phyloP scores from a whole-genome alignment of 768 basidiomycete species.

The Epithele typhae region DNA sequence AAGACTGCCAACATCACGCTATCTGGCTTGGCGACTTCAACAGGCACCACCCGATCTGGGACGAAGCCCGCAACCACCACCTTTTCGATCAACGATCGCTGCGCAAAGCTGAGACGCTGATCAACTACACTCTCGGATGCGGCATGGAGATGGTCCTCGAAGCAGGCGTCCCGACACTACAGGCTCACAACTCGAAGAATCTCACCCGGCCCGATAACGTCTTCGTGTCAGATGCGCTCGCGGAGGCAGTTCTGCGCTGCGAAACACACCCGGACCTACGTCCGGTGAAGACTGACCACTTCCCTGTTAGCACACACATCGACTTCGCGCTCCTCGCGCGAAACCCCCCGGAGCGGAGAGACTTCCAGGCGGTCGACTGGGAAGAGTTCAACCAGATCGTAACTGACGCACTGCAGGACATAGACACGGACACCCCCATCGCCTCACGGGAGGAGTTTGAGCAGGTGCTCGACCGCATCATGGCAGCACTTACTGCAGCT shows the following conservation, averaged over 20 bases:
- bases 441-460: conserved; percentile 13
- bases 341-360: not conserved
- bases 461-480: not conserved
- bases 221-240: conserved; percentile 23
- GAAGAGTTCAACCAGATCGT: conserved; percentile 24
- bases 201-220: conserved; percentile 41
- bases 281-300: conserved; percentile 35
- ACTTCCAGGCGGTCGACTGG: conserved; percentile 32
- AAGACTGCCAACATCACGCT: conserved; percentile 9
- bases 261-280: conserved; percentile 10
- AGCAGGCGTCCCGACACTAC: conserved; percentile 30
- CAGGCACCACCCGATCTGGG: conserved; percentile 37
- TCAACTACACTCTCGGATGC: conserved; percentile 22
- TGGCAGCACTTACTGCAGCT: conserved; percentile 12
- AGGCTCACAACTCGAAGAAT: conserved; percentile 28
- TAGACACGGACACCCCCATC: not conserved
- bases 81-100: conserved; percentile 32
- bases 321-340: conserved; percentile 14
- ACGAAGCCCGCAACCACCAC: conserved; percentile 26
- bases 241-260: conserved; percentile 26
- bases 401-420: not conserved
- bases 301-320: conserved; percentile 31
- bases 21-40: conserved; percentile 37
- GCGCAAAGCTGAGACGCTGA: conserved; percentile 19
- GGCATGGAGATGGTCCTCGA: conserved; percentile 34